A percentile compares a stretch with the other conserved stretches of the same genome.
Conservation (phyloP, 768 basidiomycete genomes). For the Mycena galericulata region DNA sequence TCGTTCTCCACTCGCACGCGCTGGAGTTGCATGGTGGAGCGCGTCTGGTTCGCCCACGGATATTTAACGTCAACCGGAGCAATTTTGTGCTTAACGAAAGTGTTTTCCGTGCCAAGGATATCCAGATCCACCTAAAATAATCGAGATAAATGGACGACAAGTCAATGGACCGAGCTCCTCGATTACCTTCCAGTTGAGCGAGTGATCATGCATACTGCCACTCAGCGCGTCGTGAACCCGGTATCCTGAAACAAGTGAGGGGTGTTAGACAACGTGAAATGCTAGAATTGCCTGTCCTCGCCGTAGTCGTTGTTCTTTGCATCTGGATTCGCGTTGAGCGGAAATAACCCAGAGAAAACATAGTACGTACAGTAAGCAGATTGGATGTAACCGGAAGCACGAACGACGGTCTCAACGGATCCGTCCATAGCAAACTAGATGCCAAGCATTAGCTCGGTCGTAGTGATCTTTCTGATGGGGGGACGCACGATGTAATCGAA, state of each 20-base stretch:
- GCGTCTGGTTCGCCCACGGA: constrained; percentile 58
- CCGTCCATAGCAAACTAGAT: constrained; percentile 61
- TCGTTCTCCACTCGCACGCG: constrained; percentile 57
- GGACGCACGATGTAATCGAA: constrained; percentile 59
- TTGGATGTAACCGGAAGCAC: constrained; percentile 69
- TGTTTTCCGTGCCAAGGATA: constrained; percentile 62
- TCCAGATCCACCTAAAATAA: constrained; percentile 61
- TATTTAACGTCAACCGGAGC: constrained; percentile 54
- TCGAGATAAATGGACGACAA: too few species aligned
- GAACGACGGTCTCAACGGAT: constrained; percentile 63
- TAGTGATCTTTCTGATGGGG: too few species aligned
- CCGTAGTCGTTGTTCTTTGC: constrained; percentile 57
- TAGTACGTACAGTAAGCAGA: constrained; percentile 53
- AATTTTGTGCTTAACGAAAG: constrained; percentile 59
- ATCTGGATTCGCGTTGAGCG: constrained; percentile 33
- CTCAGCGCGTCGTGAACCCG: constrained; percentile 35
- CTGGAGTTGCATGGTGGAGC: constrained; percentile 45
- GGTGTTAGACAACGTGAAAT: not conserved
- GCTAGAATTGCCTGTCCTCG: constrained; percentile 37
- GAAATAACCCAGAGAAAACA: not conserved
- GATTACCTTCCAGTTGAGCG: constrained; percentile 61
- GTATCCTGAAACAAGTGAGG: constrained; percentile 25
- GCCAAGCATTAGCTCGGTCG: not conserved
- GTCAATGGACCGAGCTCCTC: not conserved
- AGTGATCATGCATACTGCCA: constrained; percentile 67